Percentiles rank a stretch among this genome's conserved stretches.
Evolutionary conservation across 306 rosid species (phyloP).

Genomic region (Neltuma alba): DNA sequence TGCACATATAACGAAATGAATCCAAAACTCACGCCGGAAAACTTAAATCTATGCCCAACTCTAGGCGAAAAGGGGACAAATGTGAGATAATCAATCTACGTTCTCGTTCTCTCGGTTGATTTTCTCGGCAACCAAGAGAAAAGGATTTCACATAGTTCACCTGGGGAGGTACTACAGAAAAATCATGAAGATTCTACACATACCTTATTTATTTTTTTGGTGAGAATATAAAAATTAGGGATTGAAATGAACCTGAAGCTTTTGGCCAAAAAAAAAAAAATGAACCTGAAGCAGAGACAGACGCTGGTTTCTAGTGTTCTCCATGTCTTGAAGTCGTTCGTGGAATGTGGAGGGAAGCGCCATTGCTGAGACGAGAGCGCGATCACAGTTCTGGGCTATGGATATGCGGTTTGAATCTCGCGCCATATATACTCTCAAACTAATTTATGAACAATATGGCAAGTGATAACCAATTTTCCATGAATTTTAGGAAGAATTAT

Average conservation of each 20-base stretch:
- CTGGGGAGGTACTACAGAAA: background rate
- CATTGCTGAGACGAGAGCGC: conserved; percentile 40
- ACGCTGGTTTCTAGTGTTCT: conserved; percentile 64
- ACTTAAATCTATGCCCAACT: background rate
- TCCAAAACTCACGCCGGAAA: background rate
- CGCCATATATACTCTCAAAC: background rate
- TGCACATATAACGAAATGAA: background rate
- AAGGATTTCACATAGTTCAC: background rate
- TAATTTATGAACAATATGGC: background rate
- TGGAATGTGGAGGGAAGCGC: conserved; percentile 65
- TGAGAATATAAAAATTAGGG: background rate
- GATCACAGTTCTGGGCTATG: background rate
- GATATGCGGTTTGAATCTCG: background rate
- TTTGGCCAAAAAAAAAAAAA: too few relatives aligned
- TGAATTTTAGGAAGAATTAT: too few relatives aligned
- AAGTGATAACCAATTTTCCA: background rate
- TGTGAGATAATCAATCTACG: background rate
- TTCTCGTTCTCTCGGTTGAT: background rate
- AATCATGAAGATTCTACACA: background rate
- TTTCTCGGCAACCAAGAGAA: conserved; percentile 14
- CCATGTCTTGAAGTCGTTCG: conserved; percentile 70
- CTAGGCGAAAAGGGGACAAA: background rate
- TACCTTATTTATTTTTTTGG: background rate
- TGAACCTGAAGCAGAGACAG: conserved; percentile 77
- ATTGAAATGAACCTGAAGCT: conserved; percentile 20